These are phyloP conservation scores for Salix udensis DNA, from an alignment of 345 rosid genomes.

Conservation along the genomic window DNA sequence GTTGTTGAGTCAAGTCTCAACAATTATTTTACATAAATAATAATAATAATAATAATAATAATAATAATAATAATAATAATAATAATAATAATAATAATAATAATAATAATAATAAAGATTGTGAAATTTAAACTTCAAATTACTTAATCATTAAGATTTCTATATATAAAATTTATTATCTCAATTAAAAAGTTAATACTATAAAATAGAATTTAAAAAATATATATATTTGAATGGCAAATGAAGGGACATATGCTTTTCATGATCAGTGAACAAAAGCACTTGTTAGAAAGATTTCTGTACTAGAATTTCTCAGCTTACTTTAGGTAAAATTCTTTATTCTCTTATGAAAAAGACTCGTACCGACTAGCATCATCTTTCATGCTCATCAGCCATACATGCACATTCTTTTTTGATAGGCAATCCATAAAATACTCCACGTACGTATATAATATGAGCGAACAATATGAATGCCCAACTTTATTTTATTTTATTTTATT, in stretches of 20 bases:
- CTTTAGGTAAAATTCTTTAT: not conserved
- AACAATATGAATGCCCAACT: not conserved
- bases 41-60: too few species aligned
- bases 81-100: too few species aligned
- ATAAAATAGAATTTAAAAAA: too few species aligned
- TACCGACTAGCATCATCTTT: not conserved
- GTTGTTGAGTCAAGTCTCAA: too few species aligned
- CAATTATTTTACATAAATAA: too few species aligned
- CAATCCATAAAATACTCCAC: not conserved
- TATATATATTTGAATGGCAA: not conserved
- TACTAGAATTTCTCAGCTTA: not conserved
- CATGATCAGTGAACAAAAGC: not conserved
- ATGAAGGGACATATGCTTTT: not conserved
- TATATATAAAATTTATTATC: too few species aligned
- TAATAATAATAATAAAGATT: too few species aligned
- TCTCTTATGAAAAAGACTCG: not conserved
- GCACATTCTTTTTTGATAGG: not conserved
- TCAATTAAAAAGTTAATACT: too few species aligned
- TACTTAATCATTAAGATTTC: too few species aligned
- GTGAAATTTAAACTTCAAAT: too few species aligned
- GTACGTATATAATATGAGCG: not conserved
- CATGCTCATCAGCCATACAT: too few species aligned
- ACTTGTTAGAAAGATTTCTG: not conserved
- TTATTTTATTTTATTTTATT: not conserved
- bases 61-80: too few species aligned